These are phyloP conservation scores for Scheffersomyces illinoinensis DNA, from an alignment of 1,139 yeast genomes.

Conservation along the genomic window DNA sequence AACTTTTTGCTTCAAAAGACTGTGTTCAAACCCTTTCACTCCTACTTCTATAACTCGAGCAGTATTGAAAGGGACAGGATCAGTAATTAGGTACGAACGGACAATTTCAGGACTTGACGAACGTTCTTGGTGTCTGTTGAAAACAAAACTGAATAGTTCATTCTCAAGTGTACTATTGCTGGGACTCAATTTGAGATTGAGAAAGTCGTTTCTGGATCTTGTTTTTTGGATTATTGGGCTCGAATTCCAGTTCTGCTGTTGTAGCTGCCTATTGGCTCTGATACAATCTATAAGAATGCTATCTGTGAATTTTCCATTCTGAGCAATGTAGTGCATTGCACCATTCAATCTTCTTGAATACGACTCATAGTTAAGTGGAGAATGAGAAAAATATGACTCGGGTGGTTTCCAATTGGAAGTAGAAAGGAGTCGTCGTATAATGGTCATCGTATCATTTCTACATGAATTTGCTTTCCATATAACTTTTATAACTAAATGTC, in stretches of 20 bases:
- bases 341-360: conserved; percentile 18
- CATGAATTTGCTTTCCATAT: not conserved
- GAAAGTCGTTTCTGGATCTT: not conserved
- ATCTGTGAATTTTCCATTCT: conserved; percentile 2
- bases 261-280: conserved; percentile 23
- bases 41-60: conserved; percentile 16
- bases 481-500: too few species aligned
- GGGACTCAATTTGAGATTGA: conserved; percentile 1
- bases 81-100: conserved; percentile 18
- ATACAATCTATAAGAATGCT: conserved; percentile 23
- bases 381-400: conserved; percentile 14
- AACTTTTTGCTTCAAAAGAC: not conserved
- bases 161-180: conserved; percentile 6
- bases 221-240: not conserved
- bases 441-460: not conserved
- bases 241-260: conserved; percentile 5
- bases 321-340: conserved; percentile 7
- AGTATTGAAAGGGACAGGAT: conserved; percentile 24
- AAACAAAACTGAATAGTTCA: conserved; percentile 3
- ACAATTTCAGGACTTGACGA: conserved; percentile 2
- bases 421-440: not conserved
- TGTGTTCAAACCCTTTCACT: conserved; percentile 2
- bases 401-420: not conserved
- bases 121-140: not conserved
- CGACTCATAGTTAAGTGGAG: conserved; percentile 31